Conservation (phyloP, 2,329 filamentous ascomycete species). For the Cytospora chrysosperma region DNA sequence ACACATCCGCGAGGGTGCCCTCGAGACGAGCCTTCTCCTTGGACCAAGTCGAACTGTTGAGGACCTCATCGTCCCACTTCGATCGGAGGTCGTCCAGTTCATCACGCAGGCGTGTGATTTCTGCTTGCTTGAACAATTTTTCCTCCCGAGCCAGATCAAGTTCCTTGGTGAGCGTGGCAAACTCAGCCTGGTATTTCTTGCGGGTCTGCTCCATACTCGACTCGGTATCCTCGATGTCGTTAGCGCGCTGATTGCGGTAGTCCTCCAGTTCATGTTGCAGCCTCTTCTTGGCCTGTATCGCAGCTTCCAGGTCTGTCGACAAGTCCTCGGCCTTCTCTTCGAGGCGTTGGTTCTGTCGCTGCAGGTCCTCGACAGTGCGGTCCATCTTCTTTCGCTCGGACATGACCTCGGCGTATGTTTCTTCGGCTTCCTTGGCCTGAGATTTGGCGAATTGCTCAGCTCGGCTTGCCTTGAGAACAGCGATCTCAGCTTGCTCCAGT, state of each 20-base stretch:
- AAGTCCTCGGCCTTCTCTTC: conserved; percentile 92
- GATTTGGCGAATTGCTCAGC: conserved; percentile 93
- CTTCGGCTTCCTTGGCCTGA: conserved; percentile 87
- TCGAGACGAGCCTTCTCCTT: conserved; percentile 96
- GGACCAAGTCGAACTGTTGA: conserved; percentile 97
- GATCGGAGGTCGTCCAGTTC: conserved; percentile 91
- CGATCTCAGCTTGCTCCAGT: conserved; percentile 93
- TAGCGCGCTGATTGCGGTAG: conserved; percentile 90
- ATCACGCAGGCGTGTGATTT: conserved; percentile 86
- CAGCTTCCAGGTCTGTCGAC: conserved; percentile 82
- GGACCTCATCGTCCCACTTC: conserved; percentile 97
- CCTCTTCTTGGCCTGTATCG: conserved; percentile 85
- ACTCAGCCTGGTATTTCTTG: conserved; percentile 95
- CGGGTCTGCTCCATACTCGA: conserved; percentile 93
- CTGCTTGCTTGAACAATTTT: conserved; percentile 78
- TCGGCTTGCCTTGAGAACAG: conserved; percentile 85
- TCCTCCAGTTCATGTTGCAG: conserved; percentile 97
- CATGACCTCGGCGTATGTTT: conserved; percentile 86
- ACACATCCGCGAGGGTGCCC: conserved; percentile 82
- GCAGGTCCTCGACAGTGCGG: conserved; percentile 80
- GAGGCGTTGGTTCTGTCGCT: conserved; percentile 82
- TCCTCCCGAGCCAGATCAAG: conserved; percentile 92
- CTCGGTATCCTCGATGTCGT: conserved; percentile 96
- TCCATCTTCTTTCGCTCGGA: conserved; percentile 91
- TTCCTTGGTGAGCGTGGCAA: conserved; percentile 85